These are phyloP conservation scores for Bruguiera parviflora DNA, from an alignment of 345 rosid species.

Conservation along the genomic window DNA sequence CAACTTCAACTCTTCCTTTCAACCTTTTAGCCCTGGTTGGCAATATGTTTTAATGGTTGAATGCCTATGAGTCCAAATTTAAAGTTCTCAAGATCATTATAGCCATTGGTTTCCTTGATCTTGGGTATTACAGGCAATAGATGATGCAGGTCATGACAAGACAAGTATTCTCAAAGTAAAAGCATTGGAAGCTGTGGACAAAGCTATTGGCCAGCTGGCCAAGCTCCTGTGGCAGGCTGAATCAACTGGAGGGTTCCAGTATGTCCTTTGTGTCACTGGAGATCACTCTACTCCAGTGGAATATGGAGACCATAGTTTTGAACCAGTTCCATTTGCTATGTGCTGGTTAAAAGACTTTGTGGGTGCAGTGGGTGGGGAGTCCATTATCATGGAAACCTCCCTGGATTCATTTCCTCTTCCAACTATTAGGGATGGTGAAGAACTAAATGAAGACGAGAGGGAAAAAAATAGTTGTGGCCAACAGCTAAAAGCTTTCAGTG, in stretches of 20 bases:
- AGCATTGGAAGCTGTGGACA: slow-evolving; percentile 84
- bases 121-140: slow-evolving; percentile 64
- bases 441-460: slow-evolving; percentile 25
- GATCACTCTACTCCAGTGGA: slow-evolving; percentile 97
- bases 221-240: slow-evolving; percentile 87
- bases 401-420: slow-evolving; percentile 91
- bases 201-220: slow-evolving; percentile 72
- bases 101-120: slow-evolving; percentile 2
- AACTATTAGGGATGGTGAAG: slow-evolving; percentile 38
- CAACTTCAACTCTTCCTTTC: background rate
- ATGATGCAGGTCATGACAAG: slow-evolving; percentile 98
- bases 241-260: slow-evolving; percentile 48
- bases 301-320: slow-evolving; percentile 96
- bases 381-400: slow-evolving; percentile 46
- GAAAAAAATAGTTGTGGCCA: slow-evolving; percentile 21
- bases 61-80: background rate
- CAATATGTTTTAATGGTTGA: slow-evolving; percentile 2
- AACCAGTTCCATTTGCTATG: slow-evolving; percentile 79
- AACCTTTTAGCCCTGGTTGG: background rate
- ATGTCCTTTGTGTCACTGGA: slow-evolving; percentile 76
- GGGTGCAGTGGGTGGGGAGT: slow-evolving; percentile 68
- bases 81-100: background rate
- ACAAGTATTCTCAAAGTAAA: slow-evolving; percentile 74
- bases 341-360: slow-evolving; percentile 72
- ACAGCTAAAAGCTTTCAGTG: slow-evolving; percentile 35